Base-by-base conservation (phyloP, 176 grass and related monocot genomes). In the Tuctoria greenei region DNA sequence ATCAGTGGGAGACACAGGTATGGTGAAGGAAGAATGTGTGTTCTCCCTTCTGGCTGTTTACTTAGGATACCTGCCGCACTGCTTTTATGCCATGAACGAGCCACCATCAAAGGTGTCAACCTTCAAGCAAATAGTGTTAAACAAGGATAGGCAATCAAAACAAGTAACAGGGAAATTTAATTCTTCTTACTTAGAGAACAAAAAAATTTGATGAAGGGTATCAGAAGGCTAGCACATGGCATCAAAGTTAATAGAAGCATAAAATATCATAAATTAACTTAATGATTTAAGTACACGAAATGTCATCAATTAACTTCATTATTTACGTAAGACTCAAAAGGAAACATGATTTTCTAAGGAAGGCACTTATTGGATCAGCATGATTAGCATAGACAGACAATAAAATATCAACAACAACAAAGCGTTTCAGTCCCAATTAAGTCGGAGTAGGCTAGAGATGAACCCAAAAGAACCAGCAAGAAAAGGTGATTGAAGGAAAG, bases 51-150 rank as follows among this genome's bases (percentile, higher is more conserved):
- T 69, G 85, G 83, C 60, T 85, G 82, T 74, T 95, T 95, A 71
- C 87, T 92, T 77, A 99, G 80, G 67, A 99, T 78, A 49, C 66
- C 74, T 77, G 90, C 89, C 61, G 88, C 76, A 77, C 74, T 85
- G 34, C 50, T 92, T 79, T 93, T 99, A 79, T 99, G 92, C 96
- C 96, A 99, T 7, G 87, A 95, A 34, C 89, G 84, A 84, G 92
- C 96, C 77, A 99, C 96, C 87, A 92, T 85, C 83, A 90, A 77
- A 51, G 96, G 92, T 45, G 92, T 99, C 82, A 82, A 85, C 82
- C 96, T 99, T 77, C 71, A 83, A 34, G 47, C 23, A 82, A 37
- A 83, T 66, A 77, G 39, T 20, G 73, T 64, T 62, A 26, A 26
- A 69, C 14, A 79, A 74, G 11, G 45, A n/a, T 74, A 74, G 76